These are phyloP conservation scores for Fusarium equiseti DNA, from an alignment of 2,329 filamentous ascomycete species.

Conservation along the genomic window DNA sequence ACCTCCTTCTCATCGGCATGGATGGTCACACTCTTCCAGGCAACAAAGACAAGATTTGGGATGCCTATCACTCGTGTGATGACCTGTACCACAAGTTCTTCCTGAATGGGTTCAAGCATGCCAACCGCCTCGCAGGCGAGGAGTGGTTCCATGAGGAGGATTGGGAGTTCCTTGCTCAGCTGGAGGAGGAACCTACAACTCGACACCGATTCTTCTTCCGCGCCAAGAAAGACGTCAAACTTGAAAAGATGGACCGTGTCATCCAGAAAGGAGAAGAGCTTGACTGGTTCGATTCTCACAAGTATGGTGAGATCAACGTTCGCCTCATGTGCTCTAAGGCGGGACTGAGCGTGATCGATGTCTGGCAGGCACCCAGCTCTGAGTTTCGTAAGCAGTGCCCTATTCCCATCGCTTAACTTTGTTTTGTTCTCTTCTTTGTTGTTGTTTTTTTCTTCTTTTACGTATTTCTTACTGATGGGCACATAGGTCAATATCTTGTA, in stretches of 20 bases:
- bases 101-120: constrained; percentile 55
- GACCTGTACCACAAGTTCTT: constrained; percentile 55
- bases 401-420: neutral
- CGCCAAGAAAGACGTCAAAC: constrained; percentile 51
- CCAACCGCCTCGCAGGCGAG: constrained; percentile 53
- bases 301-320: constrained; percentile 54
- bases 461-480: constrained; percentile 37
- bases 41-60: constrained; percentile 55
- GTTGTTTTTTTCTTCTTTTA: constrained; percentile 2
- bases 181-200: constrained; percentile 54
- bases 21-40: constrained; percentile 54
- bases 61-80: constrained; percentile 54
- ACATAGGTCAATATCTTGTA: constrained; percentile 55
- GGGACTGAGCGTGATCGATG: constrained; percentile 52
- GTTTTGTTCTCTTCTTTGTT: neutral
- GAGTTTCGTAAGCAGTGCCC: constrained; percentile 53
- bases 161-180: constrained; percentile 54
- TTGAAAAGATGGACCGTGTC: constrained; percentile 41
- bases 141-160: constrained; percentile 53
- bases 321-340: constrained; percentile 56
- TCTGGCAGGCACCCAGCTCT: constrained; percentile 54
- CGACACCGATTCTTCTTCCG: constrained; percentile 57
- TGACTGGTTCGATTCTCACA: constrained; percentile 60
- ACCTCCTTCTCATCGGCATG: constrained; percentile 57
- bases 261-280: constrained; percentile 53